phyloP scores from a whole-genome alignment of 768 basidiomycete species.

The Ramaria rubella region DNA sequence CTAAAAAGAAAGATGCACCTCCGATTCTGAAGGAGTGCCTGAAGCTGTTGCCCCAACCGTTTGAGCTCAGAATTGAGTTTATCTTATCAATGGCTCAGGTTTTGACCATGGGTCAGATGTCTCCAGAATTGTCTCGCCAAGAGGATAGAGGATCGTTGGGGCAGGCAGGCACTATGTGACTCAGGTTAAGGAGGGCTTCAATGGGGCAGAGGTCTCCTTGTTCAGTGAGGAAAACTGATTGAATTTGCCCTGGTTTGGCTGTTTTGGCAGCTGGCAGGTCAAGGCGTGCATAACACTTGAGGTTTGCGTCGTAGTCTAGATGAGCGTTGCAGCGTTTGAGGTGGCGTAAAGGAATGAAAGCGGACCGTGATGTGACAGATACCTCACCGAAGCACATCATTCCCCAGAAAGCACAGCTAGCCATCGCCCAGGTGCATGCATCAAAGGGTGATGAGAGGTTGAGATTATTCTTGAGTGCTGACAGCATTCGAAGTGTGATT shows the following conservation, averaged over 20 bases:
- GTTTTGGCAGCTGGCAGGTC: constrained; percentile 14
- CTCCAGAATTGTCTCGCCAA: constrained; percentile 25
- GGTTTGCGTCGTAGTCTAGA: constrained; percentile 21
- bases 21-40: constrained; percentile 42
- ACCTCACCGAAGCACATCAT: constrained; percentile 35
- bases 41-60: constrained; percentile 29
- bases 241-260: constrained; percentile 19
- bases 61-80: constrained; percentile 22
- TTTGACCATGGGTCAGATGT: constrained; percentile 22
- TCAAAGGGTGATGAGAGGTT: no score
- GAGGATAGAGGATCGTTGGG: constrained; percentile 30
- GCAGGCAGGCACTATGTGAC: constrained; percentile 20
- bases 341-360: constrained; percentile 21
- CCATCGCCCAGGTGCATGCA: no score
- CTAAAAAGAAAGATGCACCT: constrained; percentile 32
- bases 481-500: no score
- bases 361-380: constrained; percentile 18
- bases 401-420: no score
- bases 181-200: constrained; percentile 27
- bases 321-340: constrained; percentile 13
- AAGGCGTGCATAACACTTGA: constrained; percentile 24
- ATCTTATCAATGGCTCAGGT: constrained; percentile 22
- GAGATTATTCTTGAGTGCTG: no score
- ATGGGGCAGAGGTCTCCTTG: constrained; percentile 25
- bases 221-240: constrained; percentile 21